Evolutionary conservation across 768 basidiomycete genomes (phyloP), one percentile per base, ranked within the genome.

Genomic region (Obba rivulosa): DNA sequence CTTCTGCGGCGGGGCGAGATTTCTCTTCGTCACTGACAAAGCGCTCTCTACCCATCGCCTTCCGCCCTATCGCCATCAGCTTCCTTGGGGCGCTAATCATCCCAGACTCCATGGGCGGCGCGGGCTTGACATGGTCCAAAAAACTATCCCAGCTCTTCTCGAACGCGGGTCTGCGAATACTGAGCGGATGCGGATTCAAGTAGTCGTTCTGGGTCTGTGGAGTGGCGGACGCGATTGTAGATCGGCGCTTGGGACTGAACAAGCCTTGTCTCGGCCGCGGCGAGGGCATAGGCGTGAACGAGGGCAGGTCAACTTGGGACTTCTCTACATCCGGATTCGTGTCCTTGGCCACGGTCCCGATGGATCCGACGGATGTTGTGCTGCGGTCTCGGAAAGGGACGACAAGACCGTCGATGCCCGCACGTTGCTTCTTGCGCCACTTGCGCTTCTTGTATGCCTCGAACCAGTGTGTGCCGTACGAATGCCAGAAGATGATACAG

Each of bases 401-500:
- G 57, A 59, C 61, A 49, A 78, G 64, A 22, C 66, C 74, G 44
- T 77, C 71, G 23, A 79, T 65, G 23, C 71, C 76, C 0, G 66
- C 65, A 43, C 76, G 70, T 59, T 81, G 78, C 56, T 79, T 75
- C 43, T 59, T 65, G 58, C 72, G 66, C 72, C 77, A 85, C 60
- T 64, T 73, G 55, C 69, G 68, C 47, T 71, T 73, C 56, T 67
- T 70, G 52, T 73, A 71, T 31, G 63, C 66, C 59, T 81, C 77
- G 23, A 77, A 49, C 64, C 68, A 69, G 8, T 62, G 60, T 36
- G 67, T 73, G 22, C 75, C 80, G 60, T 79, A 82, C 3, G 85
- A 75, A 60, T 89, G 77, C 86, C 86, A 91, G 42, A 85, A 69
- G 37, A 92, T 69, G 57, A 90, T 67, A 49, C 60, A 61, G 23